These are phyloP conservation scores for Hygrophorus pudorinus DNA, from an alignment of 768 basidiomycete genomes.

Conservation along the genomic window DNA sequence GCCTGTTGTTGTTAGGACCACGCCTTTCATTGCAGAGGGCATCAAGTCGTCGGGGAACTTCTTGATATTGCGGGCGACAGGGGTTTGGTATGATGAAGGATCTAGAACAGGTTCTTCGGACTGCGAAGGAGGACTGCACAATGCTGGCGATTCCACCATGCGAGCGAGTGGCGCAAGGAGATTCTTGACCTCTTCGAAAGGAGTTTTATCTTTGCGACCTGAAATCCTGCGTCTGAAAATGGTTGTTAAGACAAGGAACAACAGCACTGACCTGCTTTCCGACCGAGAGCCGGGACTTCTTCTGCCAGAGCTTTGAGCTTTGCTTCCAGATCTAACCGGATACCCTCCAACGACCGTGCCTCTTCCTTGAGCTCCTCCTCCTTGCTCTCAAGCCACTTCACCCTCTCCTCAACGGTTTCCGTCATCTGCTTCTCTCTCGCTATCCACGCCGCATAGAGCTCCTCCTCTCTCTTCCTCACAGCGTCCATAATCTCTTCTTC, in stretches of 20 bases:
- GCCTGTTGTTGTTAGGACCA: slow-evolving; percentile 72
- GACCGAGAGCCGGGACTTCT: not conserved
- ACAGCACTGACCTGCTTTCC: slow-evolving; percentile 15
- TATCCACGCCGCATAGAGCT: slow-evolving; percentile 52
- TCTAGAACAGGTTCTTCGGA: slow-evolving; percentile 21
- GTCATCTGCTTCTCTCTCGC: slow-evolving; percentile 41
- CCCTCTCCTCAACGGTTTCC: slow-evolving; percentile 31
- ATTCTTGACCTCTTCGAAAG: slow-evolving; percentile 72
- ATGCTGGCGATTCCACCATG: slow-evolving; percentile 16
- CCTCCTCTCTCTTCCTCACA: slow-evolving; percentile 52
- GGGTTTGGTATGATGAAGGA: slow-evolving; percentile 30
- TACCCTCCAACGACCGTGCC: slow-evolving; percentile 35
- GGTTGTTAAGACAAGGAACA: not conserved
- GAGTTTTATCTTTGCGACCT: slow-evolving; percentile 45
- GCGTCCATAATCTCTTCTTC: slow-evolving; percentile 69
- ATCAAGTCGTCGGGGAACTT: slow-evolving; percentile 18
- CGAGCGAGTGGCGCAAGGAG: slow-evolving; percentile 41
- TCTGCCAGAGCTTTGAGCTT: slow-evolving; percentile 36
- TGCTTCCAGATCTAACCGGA: slow-evolving; percentile 40
- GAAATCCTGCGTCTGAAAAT: not conserved
- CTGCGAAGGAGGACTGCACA: slow-evolving; percentile 9
- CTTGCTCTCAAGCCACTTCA: slow-evolving; percentile 32
- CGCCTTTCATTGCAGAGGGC: slow-evolving; percentile 63
- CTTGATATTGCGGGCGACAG: slow-evolving; percentile 30
- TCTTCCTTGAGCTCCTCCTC: slow-evolving; percentile 48